Base-by-base conservation (phyloP, 192 early-diverging fungal genomes). In the Backusella sp. region DNA sequence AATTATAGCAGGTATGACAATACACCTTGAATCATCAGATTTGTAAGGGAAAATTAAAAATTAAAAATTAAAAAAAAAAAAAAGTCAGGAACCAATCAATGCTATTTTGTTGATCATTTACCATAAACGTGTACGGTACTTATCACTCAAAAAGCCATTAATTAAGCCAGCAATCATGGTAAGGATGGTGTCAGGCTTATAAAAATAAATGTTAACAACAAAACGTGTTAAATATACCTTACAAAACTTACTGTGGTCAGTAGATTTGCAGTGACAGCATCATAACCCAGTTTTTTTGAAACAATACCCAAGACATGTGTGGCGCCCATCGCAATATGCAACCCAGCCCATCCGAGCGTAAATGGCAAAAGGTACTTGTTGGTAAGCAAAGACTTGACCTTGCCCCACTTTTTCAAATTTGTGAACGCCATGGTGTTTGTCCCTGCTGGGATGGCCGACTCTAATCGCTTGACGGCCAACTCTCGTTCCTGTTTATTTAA, bases 141-240 rank as follows among this genome's bases (percentile, higher is more conserved):
- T 65, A 66, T 83, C 82, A 41, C 77, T 79, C 8, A 79, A 6
- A n/a, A 77, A 83, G 0, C 82, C 82, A 68, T 79, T 79, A 30
- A 28, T 30, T 9, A 83, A 28, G 14, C 75, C 75, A 9, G 67
- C 66, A 19, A 77, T 46, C 78, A 83, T 83, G 9, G 78, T 76
- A 36, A 83, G 66, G 11, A 83, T 53, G 5, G 77, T 83, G 46
- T 76, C 71, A n/a, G 82, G 82, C 82, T 32, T 32, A 3, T 32
- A 17, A 23, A 4, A 53, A 1, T 0, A 9, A 1, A 23, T 36
- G n/a, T 66, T 6, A 67, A 67, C 39, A 59, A 28, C 7, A 56
- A 53, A 14, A 26, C 3, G 26, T 26, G 26, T 11, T 6, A 19
- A 53, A 26, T 3, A 59, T 9, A 26, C 2, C 1, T 52, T 17